Conservation (phyloP, 163 green algal genomes). For the Chlamydomonas reinhardtii region DNA sequence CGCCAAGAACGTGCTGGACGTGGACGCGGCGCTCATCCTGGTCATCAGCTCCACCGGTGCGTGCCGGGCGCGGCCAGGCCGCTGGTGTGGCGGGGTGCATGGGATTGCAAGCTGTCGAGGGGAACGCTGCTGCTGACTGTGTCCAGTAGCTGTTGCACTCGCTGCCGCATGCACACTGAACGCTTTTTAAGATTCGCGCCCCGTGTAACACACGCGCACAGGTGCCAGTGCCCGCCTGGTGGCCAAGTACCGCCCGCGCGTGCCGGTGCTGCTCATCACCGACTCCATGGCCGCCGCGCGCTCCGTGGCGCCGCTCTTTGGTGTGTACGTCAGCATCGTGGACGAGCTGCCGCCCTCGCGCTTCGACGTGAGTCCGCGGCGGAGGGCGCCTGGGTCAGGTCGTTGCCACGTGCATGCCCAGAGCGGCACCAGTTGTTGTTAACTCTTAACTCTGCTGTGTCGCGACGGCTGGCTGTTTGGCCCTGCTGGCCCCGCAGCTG, state of each 20-base stretch:
- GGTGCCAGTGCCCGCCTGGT: constrained; percentile 56
- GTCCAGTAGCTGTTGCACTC: too few species aligned
- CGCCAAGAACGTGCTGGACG: constrained; percentile 69
- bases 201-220: background rate
- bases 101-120: background rate
- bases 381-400: background rate
- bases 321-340: constrained; percentile 53
- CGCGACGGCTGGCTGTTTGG: too few species aligned
- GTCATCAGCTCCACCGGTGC: constrained; percentile 61
- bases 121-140: too few species aligned
- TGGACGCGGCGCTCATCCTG: constrained; percentile 65
- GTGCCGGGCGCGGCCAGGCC: background rate
- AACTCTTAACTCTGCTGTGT: too few species aligned
- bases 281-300: constrained; percentile 46
- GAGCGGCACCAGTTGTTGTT: too few species aligned
- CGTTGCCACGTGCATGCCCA: background rate
- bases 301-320: constrained; percentile 54
- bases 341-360: constrained; percentile 42
- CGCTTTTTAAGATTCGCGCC: too few species aligned
- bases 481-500: background rate
- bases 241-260: constrained; percentile 73
- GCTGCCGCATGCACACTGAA: too few species aligned
- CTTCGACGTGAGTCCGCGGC: constrained; percentile 29
- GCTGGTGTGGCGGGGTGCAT: background rate
- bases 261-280: constrained; percentile 77